These are phyloP conservation scores for Aquilaria yunnanensis DNA, from an alignment of 345 rosid genomes.

Conservation along the genomic window DNA sequence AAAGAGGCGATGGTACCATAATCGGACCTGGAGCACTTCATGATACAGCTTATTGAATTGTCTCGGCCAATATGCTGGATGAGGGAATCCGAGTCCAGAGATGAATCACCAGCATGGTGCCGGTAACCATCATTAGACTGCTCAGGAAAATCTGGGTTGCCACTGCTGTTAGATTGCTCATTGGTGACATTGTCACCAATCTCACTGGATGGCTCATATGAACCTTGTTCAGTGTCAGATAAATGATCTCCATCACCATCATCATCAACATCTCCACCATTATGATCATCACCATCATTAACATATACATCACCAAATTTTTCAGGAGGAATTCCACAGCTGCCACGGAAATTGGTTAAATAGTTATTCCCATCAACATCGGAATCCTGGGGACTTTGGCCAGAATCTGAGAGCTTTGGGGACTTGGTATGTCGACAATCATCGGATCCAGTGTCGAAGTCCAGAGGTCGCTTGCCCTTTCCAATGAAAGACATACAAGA, in stretches of 20 bases:
- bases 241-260: not conserved
- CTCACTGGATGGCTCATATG: constrained; percentile 2
- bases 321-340: not conserved
- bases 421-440: constrained; percentile 8
- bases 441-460: constrained; percentile 22
- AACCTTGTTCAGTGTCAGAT: not conserved
- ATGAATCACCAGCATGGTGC: constrained; percentile 35
- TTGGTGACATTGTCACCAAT: too few relatives aligned
- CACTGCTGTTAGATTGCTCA: too few relatives aligned
- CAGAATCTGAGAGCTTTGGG: not conserved
- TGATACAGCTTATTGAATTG: constrained; percentile 61
- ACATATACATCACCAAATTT: constrained; percentile 12
- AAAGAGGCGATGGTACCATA: constrained; percentile 70
- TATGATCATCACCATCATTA: not conserved
- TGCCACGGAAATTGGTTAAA: too few relatives aligned
- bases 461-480: constrained; percentile 35
- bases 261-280: not conserved
- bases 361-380: not conserved
- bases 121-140: constrained; percentile 12
- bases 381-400: constrained; percentile 3
- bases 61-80: constrained; percentile 72
- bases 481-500: constrained; percentile 33
- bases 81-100: constrained; percentile 49
- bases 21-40: constrained; percentile 78
- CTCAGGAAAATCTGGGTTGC: constrained; percentile 1